A percentile compares a stretch with the other conserved stretches of the same genome.
These are phyloP conservation scores for Lagenaria siceraria DNA, from an alignment of 306 rosid species.

Conservation along the genomic window DNA sequence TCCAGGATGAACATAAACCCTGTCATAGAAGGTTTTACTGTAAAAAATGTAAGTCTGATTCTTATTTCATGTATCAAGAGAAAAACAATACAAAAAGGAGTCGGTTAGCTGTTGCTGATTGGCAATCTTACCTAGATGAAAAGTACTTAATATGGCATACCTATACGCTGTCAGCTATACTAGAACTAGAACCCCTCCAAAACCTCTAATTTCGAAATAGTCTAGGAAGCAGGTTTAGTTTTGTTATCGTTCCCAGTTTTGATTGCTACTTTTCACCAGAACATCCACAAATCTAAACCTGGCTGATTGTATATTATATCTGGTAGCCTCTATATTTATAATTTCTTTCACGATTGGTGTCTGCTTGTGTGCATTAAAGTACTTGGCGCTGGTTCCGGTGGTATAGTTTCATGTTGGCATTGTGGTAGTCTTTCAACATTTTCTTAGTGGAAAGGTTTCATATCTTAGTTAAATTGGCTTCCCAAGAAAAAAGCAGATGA, in stretches of 20 bases:
- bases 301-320: neutral
- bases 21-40: constrained; percentile 37
- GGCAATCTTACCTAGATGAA: neutral
- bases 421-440: neutral
- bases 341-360: neutral
- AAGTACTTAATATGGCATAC: neutral
- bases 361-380: neutral
- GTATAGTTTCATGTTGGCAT: neutral
- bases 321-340: neutral
- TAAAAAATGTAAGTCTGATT: constrained; percentile 57
- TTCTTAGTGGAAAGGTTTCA: neutral
- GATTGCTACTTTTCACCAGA: neutral
- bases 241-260: neutral
- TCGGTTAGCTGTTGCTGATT: neutral
- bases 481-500: no score
- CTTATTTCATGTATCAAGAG: neutral
- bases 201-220: neutral
- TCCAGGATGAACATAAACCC: constrained; percentile 47
- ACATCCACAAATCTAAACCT: neutral
- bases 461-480: neutral
- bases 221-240: neutral
- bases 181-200: neutral
- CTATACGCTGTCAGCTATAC: neutral
- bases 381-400: neutral
- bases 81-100: neutral